Evolutionary conservation across 768 basidiomycete genomes (phyloP).

Genomic region (Lyophyllum shimeji): DNA sequence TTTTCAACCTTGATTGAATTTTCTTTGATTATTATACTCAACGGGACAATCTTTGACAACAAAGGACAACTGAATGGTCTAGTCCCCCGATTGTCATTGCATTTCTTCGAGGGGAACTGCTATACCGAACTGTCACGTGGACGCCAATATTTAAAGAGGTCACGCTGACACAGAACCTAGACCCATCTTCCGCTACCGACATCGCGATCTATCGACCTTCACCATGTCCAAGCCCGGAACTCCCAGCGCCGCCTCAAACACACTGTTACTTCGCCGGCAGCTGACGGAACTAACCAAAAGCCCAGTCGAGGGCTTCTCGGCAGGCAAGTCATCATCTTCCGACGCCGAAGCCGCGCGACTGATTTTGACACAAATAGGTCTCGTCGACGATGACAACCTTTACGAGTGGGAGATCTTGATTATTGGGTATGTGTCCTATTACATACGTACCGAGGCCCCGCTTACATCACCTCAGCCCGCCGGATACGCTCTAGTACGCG

Average conservation of each 20-base stretch:
- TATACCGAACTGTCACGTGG: constrained; percentile 15
- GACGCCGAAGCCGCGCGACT: constrained; percentile 23
- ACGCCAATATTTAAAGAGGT: constrained; percentile 9
- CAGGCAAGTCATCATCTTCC: constrained; percentile 51
- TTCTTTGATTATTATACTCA: too few species aligned
- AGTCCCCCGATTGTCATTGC: neutral
- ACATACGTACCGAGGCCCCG: neutral
- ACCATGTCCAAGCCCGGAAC: constrained; percentile 47
- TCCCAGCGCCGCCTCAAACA: constrained; percentile 36
- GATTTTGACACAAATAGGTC: constrained; percentile 51
- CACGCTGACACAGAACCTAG: constrained; percentile 1
- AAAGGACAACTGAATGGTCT: too few species aligned
- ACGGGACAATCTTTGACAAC: too few species aligned
- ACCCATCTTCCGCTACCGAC: constrained; percentile 4
- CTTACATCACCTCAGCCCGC: constrained; percentile 55
- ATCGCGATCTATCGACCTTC: constrained; percentile 18
- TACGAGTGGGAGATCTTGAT: constrained; percentile 97
- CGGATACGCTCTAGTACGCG: constrained; percentile 88
- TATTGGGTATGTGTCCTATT: constrained; percentile 67
- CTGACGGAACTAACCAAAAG: constrained; percentile 85
- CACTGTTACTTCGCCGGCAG: constrained; percentile 75
- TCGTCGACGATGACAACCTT: constrained; percentile 92
- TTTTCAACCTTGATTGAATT: too few species aligned
- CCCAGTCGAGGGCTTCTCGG: constrained; percentile 96
- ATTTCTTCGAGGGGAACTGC: neutral